phyloP scores from a whole-genome alignment of 2,329 filamentous ascomycete species.

The Calonectria crousiana region DNA sequence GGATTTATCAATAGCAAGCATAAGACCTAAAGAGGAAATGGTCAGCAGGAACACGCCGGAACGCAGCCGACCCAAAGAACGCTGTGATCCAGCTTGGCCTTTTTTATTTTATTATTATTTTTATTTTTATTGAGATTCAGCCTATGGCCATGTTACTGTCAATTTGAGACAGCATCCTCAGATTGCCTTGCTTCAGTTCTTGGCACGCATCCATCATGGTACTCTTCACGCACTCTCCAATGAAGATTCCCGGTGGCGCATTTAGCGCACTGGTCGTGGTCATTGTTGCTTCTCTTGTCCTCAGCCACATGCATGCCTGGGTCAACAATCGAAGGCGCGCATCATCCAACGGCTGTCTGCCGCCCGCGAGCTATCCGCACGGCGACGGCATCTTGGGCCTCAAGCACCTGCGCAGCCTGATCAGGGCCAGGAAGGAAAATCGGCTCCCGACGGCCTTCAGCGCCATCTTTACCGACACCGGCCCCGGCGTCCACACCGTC shows the following conservation, averaged over 20 bases:
- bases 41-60: background rate
- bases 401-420: background rate
- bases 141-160: background rate
- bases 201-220: background rate
- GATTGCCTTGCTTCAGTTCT: background rate
- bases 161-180: background rate
- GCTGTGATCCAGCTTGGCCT: background rate
- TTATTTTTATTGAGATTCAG: no score
- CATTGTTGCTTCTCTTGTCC: background rate
- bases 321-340: background rate
- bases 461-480: constrained; percentile 17
- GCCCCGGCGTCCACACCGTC: background rate
- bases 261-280: background rate
- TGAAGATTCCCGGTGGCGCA: background rate
- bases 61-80: background rate
- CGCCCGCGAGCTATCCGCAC: constrained; percentile 8
- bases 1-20: background rate
- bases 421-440: constrained; percentile 3
- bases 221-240: background rate
- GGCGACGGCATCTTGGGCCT: constrained; percentile 5
- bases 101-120: no score
- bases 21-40: background rate
- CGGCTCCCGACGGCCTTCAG: constrained; percentile 13
- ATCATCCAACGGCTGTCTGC: constrained; percentile 10
- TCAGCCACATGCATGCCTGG: background rate